These are phyloP conservation scores for Auriculariales sp. DNA, from an alignment of 768 basidiomycete species.

Conservation along the genomic window DNA sequence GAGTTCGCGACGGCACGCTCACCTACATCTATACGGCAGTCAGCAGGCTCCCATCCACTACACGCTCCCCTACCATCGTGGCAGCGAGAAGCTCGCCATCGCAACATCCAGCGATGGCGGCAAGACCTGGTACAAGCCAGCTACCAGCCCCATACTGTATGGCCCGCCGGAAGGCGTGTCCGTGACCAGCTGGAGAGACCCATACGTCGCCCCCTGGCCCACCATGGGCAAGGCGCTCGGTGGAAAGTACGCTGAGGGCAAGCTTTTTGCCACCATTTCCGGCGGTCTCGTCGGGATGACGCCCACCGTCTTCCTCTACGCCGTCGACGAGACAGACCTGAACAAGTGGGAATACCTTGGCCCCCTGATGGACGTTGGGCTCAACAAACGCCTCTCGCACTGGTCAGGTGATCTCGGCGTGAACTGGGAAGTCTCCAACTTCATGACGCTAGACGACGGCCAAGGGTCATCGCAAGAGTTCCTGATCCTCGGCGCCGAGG, in stretches of 20 bases:
- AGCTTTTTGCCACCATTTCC: not conserved
- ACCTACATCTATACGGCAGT: conserved; percentile 1
- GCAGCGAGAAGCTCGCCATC: not conserved
- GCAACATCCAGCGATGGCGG: not conserved
- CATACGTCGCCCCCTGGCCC: not conserved
- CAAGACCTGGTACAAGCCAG: not conserved
- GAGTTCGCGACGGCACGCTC: not conserved
- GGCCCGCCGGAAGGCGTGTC: not conserved
- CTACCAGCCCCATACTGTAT: not conserved
- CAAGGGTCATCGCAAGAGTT: not conserved
- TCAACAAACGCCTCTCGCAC: not conserved
- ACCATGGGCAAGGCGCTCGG: not conserved
- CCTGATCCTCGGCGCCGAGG: not conserved
- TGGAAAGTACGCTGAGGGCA: not conserved
- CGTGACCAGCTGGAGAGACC: not conserved
- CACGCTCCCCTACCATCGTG: not conserved
- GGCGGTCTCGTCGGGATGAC: not conserved
- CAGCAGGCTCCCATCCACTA: conserved; percentile 1
- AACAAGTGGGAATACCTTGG: not conserved
- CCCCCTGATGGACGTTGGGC: not conserved
- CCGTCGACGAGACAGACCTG: not conserved
- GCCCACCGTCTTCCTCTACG: not conserved
- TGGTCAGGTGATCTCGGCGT: conserved; percentile 2
- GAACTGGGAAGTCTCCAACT: conserved; percentile 3
- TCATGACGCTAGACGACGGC: not conserved